Conservation (phyloP, 2,329 filamentous ascomycete genomes). For the Pezicula radicicola region DNA sequence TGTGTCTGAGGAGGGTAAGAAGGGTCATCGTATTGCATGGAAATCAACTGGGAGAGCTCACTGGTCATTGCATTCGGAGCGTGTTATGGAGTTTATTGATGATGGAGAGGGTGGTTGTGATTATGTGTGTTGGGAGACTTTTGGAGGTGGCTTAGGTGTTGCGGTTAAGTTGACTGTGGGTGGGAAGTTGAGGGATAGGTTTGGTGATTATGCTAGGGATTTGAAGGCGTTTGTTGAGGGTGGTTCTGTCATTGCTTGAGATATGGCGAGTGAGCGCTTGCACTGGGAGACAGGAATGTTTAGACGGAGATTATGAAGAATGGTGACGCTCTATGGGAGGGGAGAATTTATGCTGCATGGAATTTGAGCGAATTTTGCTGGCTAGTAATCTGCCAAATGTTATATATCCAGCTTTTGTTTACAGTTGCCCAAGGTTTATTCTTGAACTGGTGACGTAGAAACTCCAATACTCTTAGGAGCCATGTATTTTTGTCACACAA, state of each 20-base stretch:
- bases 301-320: not conserved
- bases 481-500: no score
- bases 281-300: no score
- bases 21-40: conserved; percentile 39
- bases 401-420: no score
- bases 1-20: conserved; percentile 7
- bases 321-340: not conserved
- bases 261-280: no score
- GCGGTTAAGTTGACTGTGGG: conserved; percentile 32
- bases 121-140: conserved; percentile 44
- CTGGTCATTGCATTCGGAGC: conserved; percentile 34
- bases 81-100: conserved; percentile 41
- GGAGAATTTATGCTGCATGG: no score
- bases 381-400: no score
- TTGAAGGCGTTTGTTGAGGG: conserved; percentile 31
- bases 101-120: conserved; percentile 30
- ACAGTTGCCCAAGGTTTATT: no score
- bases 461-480: no score
- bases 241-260: not conserved
- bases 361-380: no score
- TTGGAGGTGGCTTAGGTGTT: conserved; percentile 35
- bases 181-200: conserved; percentile 28
- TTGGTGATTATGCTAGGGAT: conserved; percentile 36
- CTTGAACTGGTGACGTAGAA: no score
- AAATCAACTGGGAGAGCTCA: conserved; percentile 26